A percentile compares a stretch with the other conserved stretches of the same genome.
These are phyloP conservation scores for Mycosarcoma mackinlayi DNA, from an alignment of 1,284 basidiomycete species.

Conservation along the genomic window DNA sequence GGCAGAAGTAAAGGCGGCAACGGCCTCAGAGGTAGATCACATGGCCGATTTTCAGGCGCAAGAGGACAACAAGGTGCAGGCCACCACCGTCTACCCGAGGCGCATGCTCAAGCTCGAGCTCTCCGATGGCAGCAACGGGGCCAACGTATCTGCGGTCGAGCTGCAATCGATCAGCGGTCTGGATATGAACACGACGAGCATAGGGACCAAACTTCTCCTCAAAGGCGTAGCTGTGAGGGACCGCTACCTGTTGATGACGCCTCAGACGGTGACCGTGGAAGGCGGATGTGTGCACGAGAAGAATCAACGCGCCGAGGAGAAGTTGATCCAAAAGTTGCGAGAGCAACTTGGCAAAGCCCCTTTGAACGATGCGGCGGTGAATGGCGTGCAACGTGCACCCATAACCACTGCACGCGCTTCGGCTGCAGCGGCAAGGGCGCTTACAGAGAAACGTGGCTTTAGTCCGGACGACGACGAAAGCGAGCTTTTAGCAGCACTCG, in stretches of 20 bases:
- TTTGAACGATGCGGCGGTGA: neutral
- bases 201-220: constrained; percentile 41
- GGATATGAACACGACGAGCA: constrained; percentile 43
- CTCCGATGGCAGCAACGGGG: constrained; percentile 88
- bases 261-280: constrained; percentile 21
- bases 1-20: constrained; percentile 13
- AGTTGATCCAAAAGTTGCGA: constrained; percentile 27
- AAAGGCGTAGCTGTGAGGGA: constrained; percentile 24
- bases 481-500: constrained; percentile 32
- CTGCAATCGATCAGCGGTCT: constrained; percentile 23
- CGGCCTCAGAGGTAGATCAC: constrained; percentile 21
- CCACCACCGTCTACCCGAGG: constrained; percentile 93
- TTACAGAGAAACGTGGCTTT: constrained; percentile 5
- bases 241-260: constrained; percentile 28
- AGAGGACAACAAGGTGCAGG: constrained; percentile 33
- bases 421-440: too few species aligned
- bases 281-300: constrained; percentile 28
- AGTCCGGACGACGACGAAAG: constrained; percentile 43
- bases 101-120: constrained; percentile 88
- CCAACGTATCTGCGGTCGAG: constrained; percentile 75
- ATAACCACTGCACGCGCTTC: too few species aligned
- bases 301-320: constrained; percentile 19
- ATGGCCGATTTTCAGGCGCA: constrained; percentile 52
- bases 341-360: constrained; percentile 25
- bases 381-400: neutral